Base-by-base conservation (phyloP, 176 grass and related monocot species). In the Hsuehochloa calcarea region DNA sequence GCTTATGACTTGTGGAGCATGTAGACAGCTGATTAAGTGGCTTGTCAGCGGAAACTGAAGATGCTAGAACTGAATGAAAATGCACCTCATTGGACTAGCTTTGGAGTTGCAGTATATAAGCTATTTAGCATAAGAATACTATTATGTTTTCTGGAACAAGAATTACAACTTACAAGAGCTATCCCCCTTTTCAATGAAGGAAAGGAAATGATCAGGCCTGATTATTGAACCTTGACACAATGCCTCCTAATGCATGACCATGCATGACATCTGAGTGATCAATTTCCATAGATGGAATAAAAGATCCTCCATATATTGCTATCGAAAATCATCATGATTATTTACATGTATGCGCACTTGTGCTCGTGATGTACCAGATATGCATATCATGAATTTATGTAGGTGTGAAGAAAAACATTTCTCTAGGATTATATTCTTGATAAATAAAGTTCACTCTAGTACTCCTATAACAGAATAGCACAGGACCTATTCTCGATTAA, bases 141-240 rank as follows among this genome's bases (percentile, higher is more conserved):
- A 79, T 43, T 23, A 40, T 69, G 63, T 26, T 81, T 41, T 80
- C 29, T 60, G 40, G 27, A 22, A 27, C 12, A n/a, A 82, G 64
- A 85, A 77, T 17, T 86, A 47, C 60, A 66, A 85, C 71, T 17
- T 86, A 56, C 60, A 75, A 76, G 65, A 72, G 35, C 47, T 60
- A 54, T 37, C 25, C 26, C 54, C 3, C 46, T 49, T 58, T 75
- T n/a, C 7, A 71, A 23, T 51, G 7, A 47, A 22, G 46, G 6
- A 58, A 80, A 67, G 40, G 59, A 76, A 27, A 75, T 46, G 29
- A 31, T 52, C 44, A 44, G 25, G 25, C 10, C 55, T 81, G 45
- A 64, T 65, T 72, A 52, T 14, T 79, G 54, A 85, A 34, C 43
- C 17, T 23, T 85, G 17, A 17, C 31, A 73, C 56, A 62, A 6